Evolutionary conservation across 2,329 filamentous ascomycete genomes (phyloP).

Genomic region (Zymoseptoria ardabiliae): DNA sequence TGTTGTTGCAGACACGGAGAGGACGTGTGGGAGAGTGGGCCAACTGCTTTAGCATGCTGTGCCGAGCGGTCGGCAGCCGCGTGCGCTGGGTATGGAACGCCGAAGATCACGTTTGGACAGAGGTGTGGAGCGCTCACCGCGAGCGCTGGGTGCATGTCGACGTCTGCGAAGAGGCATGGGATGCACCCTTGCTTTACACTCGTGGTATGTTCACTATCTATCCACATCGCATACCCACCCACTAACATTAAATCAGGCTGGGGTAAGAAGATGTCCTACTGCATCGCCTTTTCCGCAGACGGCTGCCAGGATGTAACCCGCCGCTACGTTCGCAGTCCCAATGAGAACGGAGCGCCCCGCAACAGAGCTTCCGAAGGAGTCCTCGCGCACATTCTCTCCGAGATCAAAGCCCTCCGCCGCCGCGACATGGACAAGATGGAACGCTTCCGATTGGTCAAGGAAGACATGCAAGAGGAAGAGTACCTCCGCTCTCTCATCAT

Average conservation of each 20-base stretch:
- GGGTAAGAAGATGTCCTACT: slow-evolving; percentile 95
- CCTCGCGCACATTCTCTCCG: slow-evolving; percentile 81
- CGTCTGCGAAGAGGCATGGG: slow-evolving; percentile 89
- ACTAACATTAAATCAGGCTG: slow-evolving; percentile 51
- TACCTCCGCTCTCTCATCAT: slow-evolving; percentile 70
- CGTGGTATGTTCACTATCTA: slow-evolving; percentile 52
- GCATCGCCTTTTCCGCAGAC: slow-evolving; percentile 91
- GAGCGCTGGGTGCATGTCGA: slow-evolving; percentile 96
- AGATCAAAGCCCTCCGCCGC: slow-evolving; percentile 79
- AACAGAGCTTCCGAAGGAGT: slow-evolving; percentile 81
- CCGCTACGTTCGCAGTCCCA: slow-evolving; percentile 61
- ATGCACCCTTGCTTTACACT: slow-evolving; percentile 83
- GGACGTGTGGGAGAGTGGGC: slow-evolving; percentile 94
- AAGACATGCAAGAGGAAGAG: slow-evolving; percentile 67
- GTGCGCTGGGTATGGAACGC: slow-evolving; percentile 98
- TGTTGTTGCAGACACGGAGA: slow-evolving; percentile 74
- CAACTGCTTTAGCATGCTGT: slow-evolving; percentile 98
- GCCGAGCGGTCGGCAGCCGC: slow-evolving; percentile 79
- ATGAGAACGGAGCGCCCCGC: slow-evolving; percentile 64
- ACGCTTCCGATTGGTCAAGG: slow-evolving; percentile 71
- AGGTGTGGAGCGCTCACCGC: slow-evolving; percentile 91
- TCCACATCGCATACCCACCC: neutral
- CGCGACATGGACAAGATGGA: slow-evolving; percentile 80
- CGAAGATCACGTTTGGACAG: slow-evolving; percentile 96
- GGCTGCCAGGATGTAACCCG: slow-evolving; percentile 63